These are phyloP conservation scores for Mucor piriformis DNA, from an alignment of 371 early-diverging fungal genomes.

Conservation along the genomic window DNA sequence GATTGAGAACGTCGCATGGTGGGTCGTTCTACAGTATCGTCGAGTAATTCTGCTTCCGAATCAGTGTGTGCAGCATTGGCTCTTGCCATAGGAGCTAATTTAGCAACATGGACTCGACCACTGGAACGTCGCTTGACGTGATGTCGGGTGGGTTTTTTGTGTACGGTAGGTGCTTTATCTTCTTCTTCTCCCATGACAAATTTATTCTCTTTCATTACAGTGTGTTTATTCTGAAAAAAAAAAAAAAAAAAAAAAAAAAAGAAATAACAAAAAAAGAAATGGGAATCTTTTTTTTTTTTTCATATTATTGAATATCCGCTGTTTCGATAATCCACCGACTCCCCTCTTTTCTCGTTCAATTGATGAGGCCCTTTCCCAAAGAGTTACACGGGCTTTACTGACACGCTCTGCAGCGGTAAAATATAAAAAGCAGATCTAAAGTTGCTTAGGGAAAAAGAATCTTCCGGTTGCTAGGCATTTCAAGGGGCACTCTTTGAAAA, in stretches of 20 bases:
- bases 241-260: not conserved
- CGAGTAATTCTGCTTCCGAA: slow-evolving; percentile 29
- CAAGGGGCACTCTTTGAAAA: too few relatives aligned
- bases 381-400: too few relatives aligned
- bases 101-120: slow-evolving; percentile 53
- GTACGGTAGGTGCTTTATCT: slow-evolving; percentile 1
- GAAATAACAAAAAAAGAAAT: not conserved
- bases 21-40: slow-evolving; percentile 19
- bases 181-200: slow-evolving; percentile 30
- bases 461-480: too few relatives aligned
- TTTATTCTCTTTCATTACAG: slow-evolving; percentile 20
- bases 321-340: not conserved
- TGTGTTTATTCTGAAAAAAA: not conserved
- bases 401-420: too few relatives aligned
- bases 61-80: slow-evolving; percentile 34
- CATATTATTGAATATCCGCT: not conserved
- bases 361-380: too few relatives aligned
- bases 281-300: not conserved
- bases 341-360: too few relatives aligned
- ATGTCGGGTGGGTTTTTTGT: slow-evolving; percentile 43
- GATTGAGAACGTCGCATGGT: slow-evolving; percentile 48
- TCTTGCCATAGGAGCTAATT: slow-evolving; percentile 50
- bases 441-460: too few relatives aligned
- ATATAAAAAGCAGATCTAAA: too few relatives aligned
- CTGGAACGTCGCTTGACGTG: slow-evolving; percentile 53